Conservation (phyloP, 2,329 filamentous ascomycete genomes). For the Xylaria sp. region DNA sequence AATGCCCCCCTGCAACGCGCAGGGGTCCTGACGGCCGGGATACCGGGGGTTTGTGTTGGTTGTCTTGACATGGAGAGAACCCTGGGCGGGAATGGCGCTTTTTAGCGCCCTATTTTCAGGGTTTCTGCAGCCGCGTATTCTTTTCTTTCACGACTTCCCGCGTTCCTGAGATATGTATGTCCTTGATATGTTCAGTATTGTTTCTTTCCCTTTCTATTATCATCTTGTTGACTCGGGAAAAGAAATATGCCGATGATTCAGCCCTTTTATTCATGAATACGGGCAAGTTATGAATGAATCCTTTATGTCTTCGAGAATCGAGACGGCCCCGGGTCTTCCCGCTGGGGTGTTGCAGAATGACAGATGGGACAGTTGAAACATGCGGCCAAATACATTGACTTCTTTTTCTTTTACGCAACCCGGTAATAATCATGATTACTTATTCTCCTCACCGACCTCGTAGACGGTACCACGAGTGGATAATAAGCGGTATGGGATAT, state of each 20-base stretch:
- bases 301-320: not conserved
- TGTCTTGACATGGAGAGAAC: not conserved
- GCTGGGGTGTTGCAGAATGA: not conserved
- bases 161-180: not conserved
- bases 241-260: not conserved
- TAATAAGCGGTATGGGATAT: not conserved
- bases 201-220: not conserved
- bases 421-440: not conserved
- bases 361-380: not conserved
- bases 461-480: not conserved
- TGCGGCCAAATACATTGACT: not conserved
- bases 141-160: not conserved
- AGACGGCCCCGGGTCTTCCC: not conserved
- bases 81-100: not conserved
- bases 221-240: not conserved
- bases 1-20: slow-evolving; percentile 3
- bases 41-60: not conserved
- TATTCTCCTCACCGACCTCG: not conserved
- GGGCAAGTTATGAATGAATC: not conserved
- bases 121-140: not conserved
- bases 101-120: not conserved
- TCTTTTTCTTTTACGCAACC: not conserved
- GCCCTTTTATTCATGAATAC: not conserved
- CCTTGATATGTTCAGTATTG: not conserved
- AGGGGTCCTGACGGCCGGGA: slow-evolving; percentile 8